Conservation (phyloP, 345 rosid genomes). For the Ceriops tagal region DNA sequence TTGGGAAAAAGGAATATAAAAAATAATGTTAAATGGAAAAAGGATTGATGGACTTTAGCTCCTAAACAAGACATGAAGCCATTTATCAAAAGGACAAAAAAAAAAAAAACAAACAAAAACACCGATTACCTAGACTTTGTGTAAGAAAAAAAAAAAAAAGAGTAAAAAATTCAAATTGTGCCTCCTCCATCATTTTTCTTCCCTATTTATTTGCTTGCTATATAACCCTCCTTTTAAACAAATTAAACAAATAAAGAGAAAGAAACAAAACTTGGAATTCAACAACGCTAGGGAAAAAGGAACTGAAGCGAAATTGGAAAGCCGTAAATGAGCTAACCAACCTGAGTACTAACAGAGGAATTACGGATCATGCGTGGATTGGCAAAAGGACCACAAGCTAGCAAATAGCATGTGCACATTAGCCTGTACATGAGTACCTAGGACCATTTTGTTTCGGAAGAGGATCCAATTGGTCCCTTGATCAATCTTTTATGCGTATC, state of each 20-base stretch:
- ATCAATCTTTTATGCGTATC: constrained; percentile 20
- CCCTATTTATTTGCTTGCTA: too few species aligned
- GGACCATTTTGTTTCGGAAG: constrained; percentile 45
- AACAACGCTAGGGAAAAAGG: too few species aligned
- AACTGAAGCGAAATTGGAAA: background rate
- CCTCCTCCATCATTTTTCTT: too few species aligned
- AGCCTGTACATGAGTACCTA: constrained; percentile 31
- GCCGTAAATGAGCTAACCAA: constrained; percentile 2
- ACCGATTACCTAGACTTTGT: too few species aligned
- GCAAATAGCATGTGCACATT: constrained; percentile 45
- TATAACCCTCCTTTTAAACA: background rate
- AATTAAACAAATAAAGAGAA: background rate
- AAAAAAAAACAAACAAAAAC: too few species aligned
- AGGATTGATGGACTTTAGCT: background rate
- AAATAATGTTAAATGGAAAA: background rate
- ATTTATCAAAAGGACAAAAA: too few species aligned
- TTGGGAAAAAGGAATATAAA: background rate
- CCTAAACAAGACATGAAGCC: background rate
- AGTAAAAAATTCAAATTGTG: too few species aligned
- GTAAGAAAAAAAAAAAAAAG: background rate
- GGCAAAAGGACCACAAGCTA: constrained; percentile 57
- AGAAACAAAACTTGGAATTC: background rate
- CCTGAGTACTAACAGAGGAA: constrained; percentile 20
- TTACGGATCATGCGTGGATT: constrained; percentile 36
- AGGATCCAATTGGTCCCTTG: constrained; percentile 30